Percentiles rank a stretch among this genome's conserved stretches.
Conservation (phyloP, 1,284 basidiomycete species). For the Termitomyces sp. region DNA sequence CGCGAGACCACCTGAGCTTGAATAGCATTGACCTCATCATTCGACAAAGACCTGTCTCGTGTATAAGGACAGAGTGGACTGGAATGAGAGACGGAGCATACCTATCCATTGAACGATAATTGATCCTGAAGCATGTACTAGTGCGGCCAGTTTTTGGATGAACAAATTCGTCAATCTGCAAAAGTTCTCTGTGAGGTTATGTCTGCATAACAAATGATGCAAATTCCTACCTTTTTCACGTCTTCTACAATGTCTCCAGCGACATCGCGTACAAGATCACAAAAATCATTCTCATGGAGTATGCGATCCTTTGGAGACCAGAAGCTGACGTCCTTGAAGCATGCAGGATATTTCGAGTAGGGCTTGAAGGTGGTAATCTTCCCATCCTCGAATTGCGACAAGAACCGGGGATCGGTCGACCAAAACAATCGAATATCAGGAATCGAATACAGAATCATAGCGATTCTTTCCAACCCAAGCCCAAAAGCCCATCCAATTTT, state of each 20-base stretch:
- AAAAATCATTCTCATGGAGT: conserved; percentile 96
- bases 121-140: conserved; percentile 88
- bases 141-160: conserved; percentile 84
- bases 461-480: conserved; percentile 93
- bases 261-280: conserved; percentile 88
- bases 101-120: conserved; percentile 97
- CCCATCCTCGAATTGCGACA: conserved; percentile 79
- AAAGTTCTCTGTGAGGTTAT: background rate
- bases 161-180: conserved; percentile 85
- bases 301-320: conserved; percentile 60
- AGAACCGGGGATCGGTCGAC: conserved; percentile 87
- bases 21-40: conserved; percentile 83
- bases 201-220: background rate
- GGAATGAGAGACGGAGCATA: conserved; percentile 26
- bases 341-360: conserved; percentile 87
- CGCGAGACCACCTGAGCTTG: conserved; percentile 56
- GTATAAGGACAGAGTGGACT: background rate
- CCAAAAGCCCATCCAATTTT: conserved; percentile 99
- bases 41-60: conserved; percentile 69
- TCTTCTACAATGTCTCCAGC: conserved; percentile 92
- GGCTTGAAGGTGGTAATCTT: conserved; percentile 78
- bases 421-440: conserved; percentile 99
- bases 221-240: conserved; percentile 67
- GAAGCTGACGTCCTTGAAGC: conserved; percentile 89
- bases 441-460: conserved; percentile 96